Conservation (phyloP, 371 early-diverging fungal species). For the Batkoa obscura region DNA sequence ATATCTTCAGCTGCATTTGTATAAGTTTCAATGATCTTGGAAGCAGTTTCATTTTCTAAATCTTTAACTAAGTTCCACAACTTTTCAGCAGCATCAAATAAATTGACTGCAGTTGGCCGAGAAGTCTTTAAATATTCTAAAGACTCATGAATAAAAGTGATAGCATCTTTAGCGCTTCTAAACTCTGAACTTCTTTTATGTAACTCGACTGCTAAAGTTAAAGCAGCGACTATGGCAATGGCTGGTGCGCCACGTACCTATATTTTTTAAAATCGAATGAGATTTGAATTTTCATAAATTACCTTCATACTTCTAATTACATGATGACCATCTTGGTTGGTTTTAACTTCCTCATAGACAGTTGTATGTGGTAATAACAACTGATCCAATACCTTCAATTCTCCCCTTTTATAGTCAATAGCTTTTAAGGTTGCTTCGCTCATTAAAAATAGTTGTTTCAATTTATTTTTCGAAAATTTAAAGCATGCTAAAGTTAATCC, state of each 20-base stretch:
- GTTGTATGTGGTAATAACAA: constrained; percentile 75
- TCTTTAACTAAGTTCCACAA: constrained; percentile 25
- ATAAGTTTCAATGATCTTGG: constrained; percentile 30
- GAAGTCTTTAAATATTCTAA: constrained; percentile 71
- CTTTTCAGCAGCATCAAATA: constrained; percentile 77
- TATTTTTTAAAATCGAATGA: too few relatives aligned
- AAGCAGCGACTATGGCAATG: constrained; percentile 88
- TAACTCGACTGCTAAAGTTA: constrained; percentile 76
- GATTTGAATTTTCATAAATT: too few relatives aligned
- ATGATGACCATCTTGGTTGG: constrained; percentile 55
- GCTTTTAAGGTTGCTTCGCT: constrained; percentile 35
- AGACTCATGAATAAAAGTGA: constrained; percentile 29
- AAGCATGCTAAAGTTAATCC: too few relatives aligned
- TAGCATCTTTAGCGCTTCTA: constrained; percentile 15
- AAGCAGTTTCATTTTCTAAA: constrained; percentile 9
- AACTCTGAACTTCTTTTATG: constrained; percentile 7
- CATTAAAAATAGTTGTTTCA: too few relatives aligned
- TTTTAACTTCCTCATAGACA: constrained; percentile 45
- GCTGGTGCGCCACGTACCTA: constrained; percentile 80
- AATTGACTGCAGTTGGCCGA: constrained; percentile 90
- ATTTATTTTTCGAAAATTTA: too few relatives aligned
- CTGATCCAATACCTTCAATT: constrained; percentile 71
- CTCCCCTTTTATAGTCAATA: constrained; percentile 48
- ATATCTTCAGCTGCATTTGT: constrained; percentile 62
- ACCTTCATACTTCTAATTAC: constrained; percentile 71